Conservation (phyloP, 2,329 filamentous ascomycete species). For the Thielaviopsis cerberus region DNA sequence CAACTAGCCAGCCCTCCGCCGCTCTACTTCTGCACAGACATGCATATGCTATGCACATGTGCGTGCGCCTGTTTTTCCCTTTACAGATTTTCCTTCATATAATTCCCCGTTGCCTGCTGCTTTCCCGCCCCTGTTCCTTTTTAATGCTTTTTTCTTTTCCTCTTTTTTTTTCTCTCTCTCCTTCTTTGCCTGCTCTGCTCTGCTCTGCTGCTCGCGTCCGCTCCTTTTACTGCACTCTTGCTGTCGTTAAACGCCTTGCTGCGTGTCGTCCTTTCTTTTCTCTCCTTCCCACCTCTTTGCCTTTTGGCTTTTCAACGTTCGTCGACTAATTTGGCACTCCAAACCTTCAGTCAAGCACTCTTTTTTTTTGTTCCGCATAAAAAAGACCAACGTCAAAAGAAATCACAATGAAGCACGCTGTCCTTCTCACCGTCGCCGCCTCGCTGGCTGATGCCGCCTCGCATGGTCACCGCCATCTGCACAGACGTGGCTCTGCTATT, state of each 20-base stretch:
- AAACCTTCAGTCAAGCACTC: no score
- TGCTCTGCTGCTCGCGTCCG: not conserved
- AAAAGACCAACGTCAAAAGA: not conserved
- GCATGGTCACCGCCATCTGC: slow-evolving; percentile 10
- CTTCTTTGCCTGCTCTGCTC: not conserved
- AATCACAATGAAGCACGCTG: slow-evolving; percentile 9
- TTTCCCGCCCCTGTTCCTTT: not conserved
- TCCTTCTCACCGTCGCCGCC: slow-evolving; percentile 10
- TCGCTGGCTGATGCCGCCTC: slow-evolving; percentile 10
- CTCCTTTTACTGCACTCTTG: not conserved
- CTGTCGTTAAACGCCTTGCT: not conserved
- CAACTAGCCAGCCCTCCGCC: not conserved
- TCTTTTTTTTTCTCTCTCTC: not conserved
- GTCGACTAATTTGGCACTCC: not conserved
- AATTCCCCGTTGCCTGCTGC: not conserved
- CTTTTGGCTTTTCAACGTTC: not conserved
- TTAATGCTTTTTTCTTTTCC: not conserved
- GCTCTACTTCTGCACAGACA: not conserved
- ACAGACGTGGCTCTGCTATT: slow-evolving; percentile 7
- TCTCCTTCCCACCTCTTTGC: not conserved
- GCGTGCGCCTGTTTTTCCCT: not conserved
- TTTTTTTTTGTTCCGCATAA: not conserved
- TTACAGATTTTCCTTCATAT: slow-evolving; percentile 1
- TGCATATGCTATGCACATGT: not conserved
- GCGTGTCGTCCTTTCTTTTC: not conserved